phyloP scores from a whole-genome alignment of 2,329 filamentous ascomycete genomes.

The Clonostachys chloroleuca region DNA sequence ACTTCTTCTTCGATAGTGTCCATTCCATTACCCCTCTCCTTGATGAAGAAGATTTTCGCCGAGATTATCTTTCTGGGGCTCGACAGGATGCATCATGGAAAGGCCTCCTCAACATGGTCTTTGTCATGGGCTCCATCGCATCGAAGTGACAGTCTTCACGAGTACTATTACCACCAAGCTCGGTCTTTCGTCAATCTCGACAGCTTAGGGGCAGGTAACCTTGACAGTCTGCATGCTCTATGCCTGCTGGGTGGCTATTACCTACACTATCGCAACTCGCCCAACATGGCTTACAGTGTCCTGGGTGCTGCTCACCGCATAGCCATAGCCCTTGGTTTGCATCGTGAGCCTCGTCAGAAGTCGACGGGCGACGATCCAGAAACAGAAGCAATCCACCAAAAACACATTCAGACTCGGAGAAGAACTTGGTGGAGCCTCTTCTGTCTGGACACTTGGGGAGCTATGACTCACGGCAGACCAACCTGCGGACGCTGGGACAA shows the following conservation, averaged over 20 bases:
- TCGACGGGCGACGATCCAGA: slow-evolving; percentile 29
- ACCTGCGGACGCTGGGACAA: slow-evolving; percentile 18
- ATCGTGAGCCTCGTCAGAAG: slow-evolving; percentile 46
- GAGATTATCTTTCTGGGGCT: slow-evolving; percentile 43
- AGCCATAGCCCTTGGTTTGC: slow-evolving; percentile 69
- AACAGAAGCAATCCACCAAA: slow-evolving; percentile 24
- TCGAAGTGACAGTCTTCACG: slow-evolving; percentile 50
- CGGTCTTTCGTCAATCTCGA: slow-evolving; percentile 49
- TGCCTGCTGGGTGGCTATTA: slow-evolving; percentile 72
- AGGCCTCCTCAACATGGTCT: slow-evolving; percentile 57
- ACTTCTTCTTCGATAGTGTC: slow-evolving; percentile 58
- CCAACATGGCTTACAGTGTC: slow-evolving; percentile 71
- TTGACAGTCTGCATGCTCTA: slow-evolving; percentile 71
- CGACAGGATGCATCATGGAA: slow-evolving; percentile 55
- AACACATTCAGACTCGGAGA: slow-evolving; percentile 48
- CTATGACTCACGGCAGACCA: slow-evolving; percentile 65
- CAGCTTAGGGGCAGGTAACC: slow-evolving; percentile 53
- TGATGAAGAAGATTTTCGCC: slow-evolving; percentile 55
- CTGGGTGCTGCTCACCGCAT: slow-evolving; percentile 68
- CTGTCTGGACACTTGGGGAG: slow-evolving; percentile 68
- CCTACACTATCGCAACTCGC: slow-evolving; percentile 72
- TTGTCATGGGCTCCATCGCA: slow-evolving; percentile 57
- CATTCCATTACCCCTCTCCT: slow-evolving; percentile 57
- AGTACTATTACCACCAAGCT: slow-evolving; percentile 51
- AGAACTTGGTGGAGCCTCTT: slow-evolving; percentile 72